These are phyloP conservation scores for Coniochaeta ligniaria DNA, from an alignment of 2,329 filamentous ascomycete species.

Conservation along the genomic window DNA sequence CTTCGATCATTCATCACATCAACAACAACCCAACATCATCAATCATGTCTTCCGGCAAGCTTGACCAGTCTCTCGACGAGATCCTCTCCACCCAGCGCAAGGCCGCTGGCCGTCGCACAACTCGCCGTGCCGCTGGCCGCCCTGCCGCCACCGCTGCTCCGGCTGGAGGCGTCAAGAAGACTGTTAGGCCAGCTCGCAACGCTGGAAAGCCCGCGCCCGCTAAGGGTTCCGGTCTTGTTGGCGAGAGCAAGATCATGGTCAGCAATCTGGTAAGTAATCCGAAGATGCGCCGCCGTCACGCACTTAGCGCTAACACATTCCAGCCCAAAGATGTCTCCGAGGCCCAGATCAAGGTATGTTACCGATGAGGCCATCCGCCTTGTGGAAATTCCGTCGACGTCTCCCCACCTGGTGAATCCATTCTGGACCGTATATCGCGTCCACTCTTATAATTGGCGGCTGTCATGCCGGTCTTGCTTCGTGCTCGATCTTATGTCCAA, in stretches of 20 bases:
- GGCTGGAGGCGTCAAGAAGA: slow-evolving; percentile 82
- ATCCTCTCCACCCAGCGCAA: slow-evolving; percentile 75
- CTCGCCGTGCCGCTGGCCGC: slow-evolving; percentile 44
- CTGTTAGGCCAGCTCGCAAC: slow-evolving; percentile 52
- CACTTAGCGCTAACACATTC: slow-evolving; percentile 34
- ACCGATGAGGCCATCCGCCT: slow-evolving; percentile 67
- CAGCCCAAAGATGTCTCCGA: slow-evolving; percentile 96
- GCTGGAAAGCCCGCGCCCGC: slow-evolving; percentile 54
- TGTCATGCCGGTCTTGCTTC: slow-evolving; percentile 11
- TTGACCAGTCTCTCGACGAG: slow-evolving; percentile 95
- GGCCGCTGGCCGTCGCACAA: slow-evolving; percentile 44
- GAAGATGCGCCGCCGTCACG: neutral
- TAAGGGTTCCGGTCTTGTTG: slow-evolving; percentile 52
- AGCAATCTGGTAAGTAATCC: slow-evolving; percentile 80
- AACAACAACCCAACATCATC: slow-evolving; percentile 3
- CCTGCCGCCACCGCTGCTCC: slow-evolving; percentile 55
- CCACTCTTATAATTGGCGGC: slow-evolving; percentile 7
- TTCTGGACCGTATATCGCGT: slow-evolving; percentile 14
- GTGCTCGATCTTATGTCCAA: slow-evolving; percentile 9
- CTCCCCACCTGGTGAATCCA: slow-evolving; percentile 26
- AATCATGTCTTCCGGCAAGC: slow-evolving; percentile 75
- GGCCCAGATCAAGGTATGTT: slow-evolving; percentile 99
- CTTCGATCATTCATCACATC: too few species aligned
- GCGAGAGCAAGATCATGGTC: slow-evolving; percentile 95
- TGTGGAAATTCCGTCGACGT: slow-evolving; percentile 66